Base-by-base conservation (phyloP, 768 basidiomycete species). In the Pleurotus eryngii region DNA sequence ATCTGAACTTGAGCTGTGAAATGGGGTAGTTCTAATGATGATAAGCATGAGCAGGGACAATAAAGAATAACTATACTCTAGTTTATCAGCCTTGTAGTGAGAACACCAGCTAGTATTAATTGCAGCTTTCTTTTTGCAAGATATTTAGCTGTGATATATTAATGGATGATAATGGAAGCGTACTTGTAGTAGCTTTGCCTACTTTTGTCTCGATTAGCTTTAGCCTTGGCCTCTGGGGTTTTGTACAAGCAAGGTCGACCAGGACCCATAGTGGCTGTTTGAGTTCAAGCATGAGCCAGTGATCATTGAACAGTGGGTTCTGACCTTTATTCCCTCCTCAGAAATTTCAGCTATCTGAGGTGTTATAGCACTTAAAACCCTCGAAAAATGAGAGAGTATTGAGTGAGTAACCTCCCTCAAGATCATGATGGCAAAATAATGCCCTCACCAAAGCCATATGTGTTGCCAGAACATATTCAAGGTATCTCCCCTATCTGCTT, bases 171-270 rank as follows among this genome's bases (percentile, higher is more conserved):
- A 26, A 46, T 3, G n/a, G 40, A 3, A n/a, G 49, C 42, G 1
- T 61, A 64, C 64, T 49, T 61, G 1, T 63, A 46, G 54, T 64
- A 63, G 46, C 60, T 46, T 1, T 49, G 42, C 43, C 57, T 64
- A 18, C 60, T 61, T 15, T 62, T 63, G 4, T 59, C 56, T 18
- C 57, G 57, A 42, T 61, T 59, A 5, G 63, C 60, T n/a, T 37
- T 56, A 1, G n/a, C 3, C 39, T 58, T 59, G 30, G 59, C 51
- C 38, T 63, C 60, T 0, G 53, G 2, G 0, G 59, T 59, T 30
- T 46, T 26, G 24, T 64, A 62, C 11, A 56, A 51, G n/a, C 38
- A 26, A 9, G 12, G 45, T 14, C 61, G 59, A 7, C 59, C 61
- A 15, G 9, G n/a, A 43, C n/a, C n/a, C 42, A 43, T 43, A 9